phyloP scores from a whole-genome alignment of 2,329 filamentous ascomycete genomes.

The Monosporascus ibericus region DNA sequence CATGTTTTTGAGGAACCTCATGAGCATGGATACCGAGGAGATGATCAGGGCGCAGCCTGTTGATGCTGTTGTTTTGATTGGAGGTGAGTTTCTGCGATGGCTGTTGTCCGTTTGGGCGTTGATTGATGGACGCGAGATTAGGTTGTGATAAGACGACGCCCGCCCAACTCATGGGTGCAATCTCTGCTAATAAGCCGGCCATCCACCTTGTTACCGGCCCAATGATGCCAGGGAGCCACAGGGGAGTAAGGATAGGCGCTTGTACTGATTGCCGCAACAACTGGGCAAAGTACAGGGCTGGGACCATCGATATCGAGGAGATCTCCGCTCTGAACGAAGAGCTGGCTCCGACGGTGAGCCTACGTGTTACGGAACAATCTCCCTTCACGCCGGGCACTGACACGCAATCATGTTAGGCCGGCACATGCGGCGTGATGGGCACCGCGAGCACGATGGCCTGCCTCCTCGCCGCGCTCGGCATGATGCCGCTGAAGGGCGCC shows the following conservation, averaged over 20 bases:
- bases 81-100: conserved; percentile 37
- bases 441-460: conserved; percentile 89
- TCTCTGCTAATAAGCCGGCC: conserved; percentile 68
- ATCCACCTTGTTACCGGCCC: conserved; percentile 65
- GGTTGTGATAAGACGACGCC: conserved; percentile 71
- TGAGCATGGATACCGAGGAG: conserved; percentile 77
- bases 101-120: too few species aligned
- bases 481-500: conserved; percentile 71
- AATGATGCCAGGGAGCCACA: conserved; percentile 67
- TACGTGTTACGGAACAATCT: too few species aligned
- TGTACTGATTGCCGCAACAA: conserved; percentile 72
- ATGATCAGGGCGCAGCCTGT: conserved; percentile 69
- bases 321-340: conserved; percentile 67
- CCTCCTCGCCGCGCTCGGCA: conserved; percentile 74
- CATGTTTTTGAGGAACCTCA: conserved; percentile 69
- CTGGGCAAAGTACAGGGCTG: conserved; percentile 64
- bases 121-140: conserved; percentile 18
- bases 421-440: conserved; percentile 87
- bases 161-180: conserved; percentile 69
- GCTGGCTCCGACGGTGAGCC: conserved; percentile 57
- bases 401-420: conserved; percentile 38
- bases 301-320: conserved; percentile 63
- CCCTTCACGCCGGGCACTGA: too few species aligned
- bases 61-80: conserved; percentile 62
- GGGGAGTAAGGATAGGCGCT: conserved; percentile 59